phyloP scores from a whole-genome alignment of 208 protist species.

The Borovskyia barvae region DNA sequence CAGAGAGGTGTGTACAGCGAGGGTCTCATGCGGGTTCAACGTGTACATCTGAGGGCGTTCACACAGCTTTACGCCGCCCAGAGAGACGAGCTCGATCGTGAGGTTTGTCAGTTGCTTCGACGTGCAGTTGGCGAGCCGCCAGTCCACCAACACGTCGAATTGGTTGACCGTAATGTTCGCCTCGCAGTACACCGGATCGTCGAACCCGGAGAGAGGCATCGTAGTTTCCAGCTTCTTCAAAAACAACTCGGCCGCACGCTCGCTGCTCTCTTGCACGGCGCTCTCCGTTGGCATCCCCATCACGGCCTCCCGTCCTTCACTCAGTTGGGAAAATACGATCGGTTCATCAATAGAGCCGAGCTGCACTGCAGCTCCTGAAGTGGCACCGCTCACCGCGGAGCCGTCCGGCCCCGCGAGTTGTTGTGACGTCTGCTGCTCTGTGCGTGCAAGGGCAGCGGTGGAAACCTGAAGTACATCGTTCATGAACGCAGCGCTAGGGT shows the following conservation, averaged over 20 bases:
- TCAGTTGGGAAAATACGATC: conserved; percentile 78
- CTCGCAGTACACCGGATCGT: conserved; percentile 97
- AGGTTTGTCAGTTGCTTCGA: conserved; percentile 93
- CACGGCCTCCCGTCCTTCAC: conserved; percentile 48
- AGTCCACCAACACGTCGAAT: conserved; percentile 97
- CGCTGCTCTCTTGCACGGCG: conserved; percentile 14
- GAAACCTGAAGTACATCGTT: conserved; percentile 77
- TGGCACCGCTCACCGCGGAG: conserved; percentile 1
- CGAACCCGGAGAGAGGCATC: conserved; percentile 95
- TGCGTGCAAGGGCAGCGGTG: conserved; percentile 41
- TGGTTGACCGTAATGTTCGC: conserved; percentile 96
- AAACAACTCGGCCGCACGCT: conserved; percentile 61
- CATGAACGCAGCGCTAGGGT: conserved; percentile 47
- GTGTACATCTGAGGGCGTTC: conserved; percentile 95
- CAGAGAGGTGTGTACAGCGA: conserved; percentile 93
- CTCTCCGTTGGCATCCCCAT: conserved; percentile 54
- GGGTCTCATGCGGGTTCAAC: conserved; percentile 82
- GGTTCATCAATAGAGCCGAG: conserved; percentile 65
- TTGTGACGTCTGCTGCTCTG: conserved; percentile 6
- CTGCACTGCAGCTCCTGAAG: not conserved
- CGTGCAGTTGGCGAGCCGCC: conserved; percentile 95
- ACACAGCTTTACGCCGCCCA: conserved; percentile 97
- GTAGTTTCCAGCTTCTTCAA: conserved; percentile 82
- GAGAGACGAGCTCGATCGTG: conserved; percentile 95
- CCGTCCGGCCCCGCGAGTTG: conserved; percentile 17